Evolutionary conservation across 371 early-diverging fungal species (phyloP).

Genomic region (Apophysomyces variabilis): DNA sequence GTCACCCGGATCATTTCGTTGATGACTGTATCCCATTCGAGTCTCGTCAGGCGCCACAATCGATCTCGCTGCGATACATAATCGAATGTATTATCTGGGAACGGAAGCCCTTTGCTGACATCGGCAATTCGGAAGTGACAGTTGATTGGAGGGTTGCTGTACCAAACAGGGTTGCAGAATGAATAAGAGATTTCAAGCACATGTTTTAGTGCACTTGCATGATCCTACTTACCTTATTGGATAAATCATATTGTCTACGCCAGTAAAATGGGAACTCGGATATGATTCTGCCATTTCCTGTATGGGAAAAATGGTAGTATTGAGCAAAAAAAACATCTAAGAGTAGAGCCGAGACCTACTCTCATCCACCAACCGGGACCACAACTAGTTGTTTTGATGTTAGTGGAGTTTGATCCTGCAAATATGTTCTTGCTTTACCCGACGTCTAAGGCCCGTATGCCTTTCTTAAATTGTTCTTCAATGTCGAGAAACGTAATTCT

Average conservation of each 20-base stretch:
- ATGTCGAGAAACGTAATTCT: conserved; percentile 11
- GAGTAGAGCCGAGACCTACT: conserved; percentile 9
- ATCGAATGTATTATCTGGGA: conserved; percentile 28
- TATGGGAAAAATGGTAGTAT: background rate
- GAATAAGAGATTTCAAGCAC: background rate
- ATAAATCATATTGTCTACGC: conserved; percentile 39
- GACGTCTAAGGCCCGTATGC: conserved; percentile 32
- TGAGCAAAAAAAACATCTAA: no score
- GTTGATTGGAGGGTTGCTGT: conserved; percentile 40
- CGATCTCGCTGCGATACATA: conserved; percentile 31
- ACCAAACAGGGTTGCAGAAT: background rate
- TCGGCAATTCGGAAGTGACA: conserved; percentile 43
- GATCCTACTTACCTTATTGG: conserved; percentile 32
- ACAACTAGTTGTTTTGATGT: conserved; percentile 11
- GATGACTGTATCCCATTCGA: conserved; percentile 25
- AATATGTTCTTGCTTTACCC: conserved; percentile 21
- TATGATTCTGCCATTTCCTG: conserved; percentile 45
- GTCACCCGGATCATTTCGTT: conserved; percentile 28
- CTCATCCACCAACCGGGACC: conserved; percentile 47
- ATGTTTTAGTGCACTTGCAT: background rate
- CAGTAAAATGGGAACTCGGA: conserved; percentile 48
- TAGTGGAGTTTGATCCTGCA: background rate
- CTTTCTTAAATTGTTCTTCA: conserved; percentile 22
- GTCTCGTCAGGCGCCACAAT: conserved; percentile 20
- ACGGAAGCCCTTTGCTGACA: conserved; percentile 32